Conservation (phyloP, 2,329 filamentous ascomycete genomes). For the Venturia effusa region DNA sequence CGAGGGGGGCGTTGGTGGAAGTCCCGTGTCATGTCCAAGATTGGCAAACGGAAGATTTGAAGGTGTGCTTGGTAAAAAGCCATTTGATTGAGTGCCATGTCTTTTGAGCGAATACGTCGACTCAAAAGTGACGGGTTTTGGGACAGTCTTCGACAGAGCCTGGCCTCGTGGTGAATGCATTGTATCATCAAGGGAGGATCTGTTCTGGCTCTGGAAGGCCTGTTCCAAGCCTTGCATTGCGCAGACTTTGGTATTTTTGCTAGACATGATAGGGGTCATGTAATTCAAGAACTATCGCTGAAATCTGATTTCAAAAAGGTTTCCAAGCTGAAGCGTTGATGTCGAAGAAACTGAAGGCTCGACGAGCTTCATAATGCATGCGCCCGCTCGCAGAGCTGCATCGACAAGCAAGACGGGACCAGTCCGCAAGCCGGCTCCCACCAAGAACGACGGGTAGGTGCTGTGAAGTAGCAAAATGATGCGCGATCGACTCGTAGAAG, state of each 20-base stretch:
- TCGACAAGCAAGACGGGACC: not conserved
- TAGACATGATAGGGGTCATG: not conserved
- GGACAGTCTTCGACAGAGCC: not conserved
- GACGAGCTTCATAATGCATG: not conserved
- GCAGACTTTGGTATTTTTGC: not conserved
- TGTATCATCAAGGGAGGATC: not conserved
- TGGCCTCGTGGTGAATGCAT: not conserved
- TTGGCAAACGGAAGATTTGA: not conserved
- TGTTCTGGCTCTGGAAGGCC: not conserved
- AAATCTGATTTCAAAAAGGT: not conserved
- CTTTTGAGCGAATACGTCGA: not conserved
- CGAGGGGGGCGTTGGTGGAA: slow-evolving; percentile 11
- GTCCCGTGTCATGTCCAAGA: not conserved
- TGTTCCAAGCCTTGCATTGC: not conserved
- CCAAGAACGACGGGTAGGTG: not conserved
- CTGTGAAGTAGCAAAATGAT: not conserved
- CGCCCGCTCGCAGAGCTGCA: not conserved
- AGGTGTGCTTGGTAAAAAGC: not conserved
- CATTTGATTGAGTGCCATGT: not conserved
- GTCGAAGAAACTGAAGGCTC: not conserved
- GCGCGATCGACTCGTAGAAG: not conserved
- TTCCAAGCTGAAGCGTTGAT: not conserved
- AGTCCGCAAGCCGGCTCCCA: not conserved
- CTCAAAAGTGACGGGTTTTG: not conserved
- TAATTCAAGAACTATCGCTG: not conserved